Base-by-base conservation (phyloP, 1,139 yeast species). In the Candida gigantensis region DNA sequence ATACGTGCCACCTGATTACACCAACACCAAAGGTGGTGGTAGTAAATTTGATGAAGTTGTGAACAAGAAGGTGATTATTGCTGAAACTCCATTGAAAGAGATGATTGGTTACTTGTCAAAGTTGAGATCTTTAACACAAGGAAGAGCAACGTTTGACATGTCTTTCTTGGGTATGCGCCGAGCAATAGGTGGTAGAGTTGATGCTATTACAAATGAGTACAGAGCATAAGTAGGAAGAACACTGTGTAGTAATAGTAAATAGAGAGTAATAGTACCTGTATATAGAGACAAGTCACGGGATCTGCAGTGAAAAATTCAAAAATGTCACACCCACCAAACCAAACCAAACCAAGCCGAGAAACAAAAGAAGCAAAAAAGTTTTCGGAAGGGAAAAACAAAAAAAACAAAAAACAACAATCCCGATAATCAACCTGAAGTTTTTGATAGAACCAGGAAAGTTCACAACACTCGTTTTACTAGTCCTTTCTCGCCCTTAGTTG, bases 51-150 rank as follows among this genome's bases (percentile, higher is more conserved):
- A 40, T 11, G 57, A 53, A 8, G 45, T 62, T 36, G 55, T 51
- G 27, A 65, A 65, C 44, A 72, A 72, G 36, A 84, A 85, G 51
- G 64, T 76, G 3, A 76, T 90, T 26, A 65, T 68, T 11, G 96
- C 96, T 0, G 77, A 75, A 40, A 90, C 90, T 0, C 97, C 98
- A 7, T 67, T 92, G 50, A 74, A 83, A 44, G 95, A 84, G 46
- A 89, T 92, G 96, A 77, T 90, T 37, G 96, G 97, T 1, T 92
- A 92, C 55, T 72, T 88, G 37, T 79, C 82, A 5, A 79, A 77
- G 40, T 64, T 92, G 32, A 66, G 97, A 52, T 82, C 95, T 27
- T 67, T 89, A 50, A 90, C 97, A 1, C 90, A 88, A 53, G 98
- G 98, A 1, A 71, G 96, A 35, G 96, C 94, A 3, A 77, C 81